phyloP scores from a whole-genome alignment of 495 filamentous ascomycete species.

The Bacidia gigantensis region DNA sequence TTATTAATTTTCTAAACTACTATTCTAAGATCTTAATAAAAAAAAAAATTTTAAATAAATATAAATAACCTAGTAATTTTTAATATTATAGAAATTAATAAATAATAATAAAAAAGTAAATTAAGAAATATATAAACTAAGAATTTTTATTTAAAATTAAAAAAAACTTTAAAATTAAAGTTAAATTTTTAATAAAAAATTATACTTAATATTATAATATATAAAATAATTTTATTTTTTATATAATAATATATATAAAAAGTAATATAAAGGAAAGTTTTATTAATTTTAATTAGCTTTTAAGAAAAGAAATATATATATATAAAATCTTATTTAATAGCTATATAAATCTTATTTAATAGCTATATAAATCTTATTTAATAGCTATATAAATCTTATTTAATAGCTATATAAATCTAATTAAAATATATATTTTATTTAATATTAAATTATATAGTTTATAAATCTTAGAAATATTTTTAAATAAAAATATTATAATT shows the following conservation, averaged over 20 bases:
- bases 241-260: not conserved
- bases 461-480: not conserved
- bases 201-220: not conserved
- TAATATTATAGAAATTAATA: no score
- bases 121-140: not conserved
- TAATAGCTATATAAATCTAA: no score
- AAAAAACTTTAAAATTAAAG: no score
- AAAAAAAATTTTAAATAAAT: not conserved
- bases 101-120: no score
- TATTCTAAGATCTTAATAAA: not conserved
- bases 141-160: no score
- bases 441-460: not conserved
- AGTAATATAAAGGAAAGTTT: not conserved
- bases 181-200: no score
- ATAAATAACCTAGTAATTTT: not conserved
- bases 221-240: not conserved
- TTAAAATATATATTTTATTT: not conserved
- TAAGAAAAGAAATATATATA: no score
- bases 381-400: no score
- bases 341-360: no score
- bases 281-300: not conserved
- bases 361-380: no score
- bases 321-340: no score
- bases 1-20: not conserved
- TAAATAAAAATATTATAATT: not conserved